Evolutionary conservation across 305 asterid genomes (phyloP), one percentile per base, ranked within the genome.

Genomic region (Fraxinus sp.): DNA sequence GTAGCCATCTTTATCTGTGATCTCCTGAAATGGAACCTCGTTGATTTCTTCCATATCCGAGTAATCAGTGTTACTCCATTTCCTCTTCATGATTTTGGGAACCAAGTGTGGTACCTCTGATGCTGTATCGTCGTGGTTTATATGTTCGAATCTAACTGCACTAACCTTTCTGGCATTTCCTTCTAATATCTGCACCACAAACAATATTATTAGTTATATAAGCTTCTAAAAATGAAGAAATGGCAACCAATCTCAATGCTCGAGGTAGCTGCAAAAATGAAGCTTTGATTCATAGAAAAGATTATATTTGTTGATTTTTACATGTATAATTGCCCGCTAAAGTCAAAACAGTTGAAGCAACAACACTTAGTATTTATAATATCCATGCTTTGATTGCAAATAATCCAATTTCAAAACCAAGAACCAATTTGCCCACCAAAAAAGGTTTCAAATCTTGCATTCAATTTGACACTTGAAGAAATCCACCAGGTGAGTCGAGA

Each of bases 161-260:
- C 98, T 91, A 55, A 96, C 98, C 88, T 96, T 96, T 89, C 99
- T 91, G 11, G 97, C 98, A 84, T 96, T 91, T 86, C 99, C 99
- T 26, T 97, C 98, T 71, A 96, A 87, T 90, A 96, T 93, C 99
- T 94, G 89, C 93, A 89, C 77, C 78, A 81, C 72, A 36, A 80
- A 78, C 37, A 80, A 46, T 3, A 88, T 66, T 71, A 82, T 75
- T 33, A 16, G 26, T 84, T 32, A 77, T 32, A 57, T 20, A 55
- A 44, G 14, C 2, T 32, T 24, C 36, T 2, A 66, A 66, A 55
- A 66, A 66, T 28, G 18, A 26, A 66, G 36, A 24, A 66, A 66
- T 10, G 7, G 74, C 36, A 28, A 66, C 74, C 37, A 28, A 32
- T 66, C 36, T 11, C 36, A 9, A 28, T 26, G 35, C 7, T 66